Base-by-base conservation (phyloP, 2,329 filamentous ascomycete species). In the Pleoardoris graminearum region DNA sequence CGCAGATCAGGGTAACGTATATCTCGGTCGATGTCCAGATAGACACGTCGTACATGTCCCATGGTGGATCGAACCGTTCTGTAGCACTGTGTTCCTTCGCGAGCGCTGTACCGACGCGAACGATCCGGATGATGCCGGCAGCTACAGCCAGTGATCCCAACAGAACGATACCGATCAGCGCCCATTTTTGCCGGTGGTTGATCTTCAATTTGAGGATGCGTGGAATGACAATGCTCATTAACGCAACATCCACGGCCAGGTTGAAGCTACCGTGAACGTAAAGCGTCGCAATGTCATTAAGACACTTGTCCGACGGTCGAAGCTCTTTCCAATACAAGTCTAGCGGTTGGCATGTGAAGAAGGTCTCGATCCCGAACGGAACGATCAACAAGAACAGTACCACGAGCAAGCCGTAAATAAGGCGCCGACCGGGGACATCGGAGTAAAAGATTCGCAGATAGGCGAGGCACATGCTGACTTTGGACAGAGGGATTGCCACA, bases 21-120 rank as follows among this genome's bases (percentile, higher is more conserved):
- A 64, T 57, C 29, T 66, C 63, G 0, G 55, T 59, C 8, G 57
- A 57, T 4, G 61, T 59, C 63, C 63, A 66, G 33, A 64, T 64
- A 3, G 58, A 59, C 2, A 66, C 49, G 32, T 66, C 63, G 53
- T 62, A 66, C 27, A 54, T 38, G 29, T 66, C 59, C 63, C 61
- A 66, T 10, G 54, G 51, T 2, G 63, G 54, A 23, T 66, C 63
- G 23, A 60, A 58, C 8, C 19, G 29, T 10, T 19, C 6, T 7
- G 5, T 35, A 7, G n/a, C 16, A 19, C 14, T 29, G 51, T 57
- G 23, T 5, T 43, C 39, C 45, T 51, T 59, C 3, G 8, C 19
- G 8, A 65, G 27, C 7, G 51, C 51, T 2, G 19, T 42, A 19
- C 57, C 49, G 7, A 66, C 58, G 19, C 58, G 61, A 2, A 62